Evolutionary conservation across 352 stramenopile species (phyloP).

Genomic region (Phytophthora melonis): DNA sequence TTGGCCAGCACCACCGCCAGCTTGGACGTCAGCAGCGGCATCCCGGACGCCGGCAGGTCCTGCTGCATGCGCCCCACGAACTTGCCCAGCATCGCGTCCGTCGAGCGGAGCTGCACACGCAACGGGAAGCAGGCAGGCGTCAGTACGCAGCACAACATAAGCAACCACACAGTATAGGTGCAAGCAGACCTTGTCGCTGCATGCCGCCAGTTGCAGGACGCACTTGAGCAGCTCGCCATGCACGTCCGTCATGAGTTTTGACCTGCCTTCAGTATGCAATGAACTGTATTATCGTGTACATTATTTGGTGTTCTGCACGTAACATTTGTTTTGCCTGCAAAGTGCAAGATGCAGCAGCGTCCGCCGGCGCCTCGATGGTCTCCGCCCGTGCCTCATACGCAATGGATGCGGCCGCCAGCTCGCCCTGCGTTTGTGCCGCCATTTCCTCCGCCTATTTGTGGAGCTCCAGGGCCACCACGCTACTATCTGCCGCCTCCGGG

Average conservation of each 20-base stretch:
- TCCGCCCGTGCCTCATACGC: neutral
- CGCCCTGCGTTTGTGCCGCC: slow-evolving; percentile 19
- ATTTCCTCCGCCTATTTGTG: slow-evolving; percentile 6
- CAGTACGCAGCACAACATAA: neutral
- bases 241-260: slow-evolving; percentile 48
- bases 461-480: slow-evolving; percentile 5
- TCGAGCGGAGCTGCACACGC: slow-evolving; percentile 54
- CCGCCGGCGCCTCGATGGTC: slow-evolving; percentile 24
- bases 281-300: neutral
- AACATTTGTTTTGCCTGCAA: neutral
- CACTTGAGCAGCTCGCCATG: slow-evolving; percentile 76
- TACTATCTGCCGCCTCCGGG: slow-evolving; percentile 14
- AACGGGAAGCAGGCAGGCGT: neutral
- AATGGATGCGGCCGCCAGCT: slow-evolving; percentile 18
- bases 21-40: slow-evolving; percentile 69
- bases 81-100: slow-evolving; percentile 58
- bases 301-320: neutral
- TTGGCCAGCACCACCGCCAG: slow-evolving; percentile 64
- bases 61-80: slow-evolving; percentile 52
- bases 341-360: slow-evolving; percentile 7
- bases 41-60: slow-evolving; percentile 50
- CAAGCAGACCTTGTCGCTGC: slow-evolving; percentile 71
- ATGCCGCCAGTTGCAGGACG: slow-evolving; percentile 76
- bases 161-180: neutral
- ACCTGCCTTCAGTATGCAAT: neutral